Percentiles rank a stretch among this genome's conserved stretches.
Evolutionary conservation across 257 asterid species (phyloP).

Genomic region (Gentiana macrophylla): DNA sequence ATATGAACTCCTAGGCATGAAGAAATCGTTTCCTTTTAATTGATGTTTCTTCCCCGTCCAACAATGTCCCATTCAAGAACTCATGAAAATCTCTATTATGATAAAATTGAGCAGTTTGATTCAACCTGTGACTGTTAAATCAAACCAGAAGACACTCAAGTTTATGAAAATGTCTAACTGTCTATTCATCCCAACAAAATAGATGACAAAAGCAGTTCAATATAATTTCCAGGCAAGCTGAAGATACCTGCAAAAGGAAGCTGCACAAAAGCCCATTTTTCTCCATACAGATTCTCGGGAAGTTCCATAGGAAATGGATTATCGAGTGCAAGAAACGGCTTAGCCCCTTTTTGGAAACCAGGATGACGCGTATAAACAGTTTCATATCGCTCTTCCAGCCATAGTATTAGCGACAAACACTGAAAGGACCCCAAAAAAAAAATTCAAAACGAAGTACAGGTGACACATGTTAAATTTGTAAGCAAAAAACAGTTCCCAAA

Average conservation of each 20-base stretch:
- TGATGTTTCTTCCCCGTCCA: no score
- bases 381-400: conserved; percentile 95
- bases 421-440: conserved; percentile 17
- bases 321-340: conserved; percentile 66
- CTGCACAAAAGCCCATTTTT: conserved; percentile 95
- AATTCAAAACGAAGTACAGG: background rate
- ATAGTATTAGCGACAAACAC: conserved; percentile 80
- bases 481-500: background rate
- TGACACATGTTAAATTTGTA: background rate
- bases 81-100: background rate
- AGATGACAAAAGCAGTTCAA: background rate
- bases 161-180: no score
- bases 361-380: conserved; percentile 78
- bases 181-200: background rate
- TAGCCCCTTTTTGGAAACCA: conserved; percentile 74
- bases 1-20: no score
- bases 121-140: no score
- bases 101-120: no score
- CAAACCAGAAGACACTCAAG: no score
- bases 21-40: no score
- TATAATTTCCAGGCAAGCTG: background rate
- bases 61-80: no score
- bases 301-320: conserved; percentile 89
- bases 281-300: conserved; percentile 83
- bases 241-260: conserved; percentile 66